phyloP scores from a whole-genome alignment of 441 rosid species.

The Adansonia grandidieri region DNA sequence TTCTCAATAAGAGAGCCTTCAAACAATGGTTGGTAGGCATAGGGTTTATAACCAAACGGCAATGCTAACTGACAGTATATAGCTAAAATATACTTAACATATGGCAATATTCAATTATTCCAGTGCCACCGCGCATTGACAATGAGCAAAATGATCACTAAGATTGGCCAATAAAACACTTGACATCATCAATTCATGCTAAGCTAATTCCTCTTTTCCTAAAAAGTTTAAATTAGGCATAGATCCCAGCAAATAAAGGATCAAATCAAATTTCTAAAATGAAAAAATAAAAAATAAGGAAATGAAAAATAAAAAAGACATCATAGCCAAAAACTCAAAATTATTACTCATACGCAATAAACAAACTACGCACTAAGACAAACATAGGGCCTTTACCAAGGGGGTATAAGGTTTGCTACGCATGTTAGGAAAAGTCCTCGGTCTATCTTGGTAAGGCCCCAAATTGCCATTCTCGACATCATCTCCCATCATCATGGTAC shows the following conservation, averaged over 20 bases:
- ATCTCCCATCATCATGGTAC: constrained; percentile 79
- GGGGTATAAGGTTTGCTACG: constrained; percentile 80
- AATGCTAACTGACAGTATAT: background rate
- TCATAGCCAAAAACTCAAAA: background rate
- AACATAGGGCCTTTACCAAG: constrained; percentile 46
- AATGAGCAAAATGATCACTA: background rate
- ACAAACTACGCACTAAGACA: background rate
- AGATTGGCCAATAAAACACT: background rate
- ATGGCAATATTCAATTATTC: constrained; percentile 4
- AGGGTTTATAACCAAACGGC: constrained; percentile 1
- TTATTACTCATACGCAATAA: background rate
- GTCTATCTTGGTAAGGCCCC: constrained; percentile 78
- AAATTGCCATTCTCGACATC: constrained; percentile 78
- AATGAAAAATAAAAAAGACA: background rate
- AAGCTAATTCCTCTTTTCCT: background rate
- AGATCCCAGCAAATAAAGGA: background rate
- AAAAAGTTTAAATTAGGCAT: background rate
- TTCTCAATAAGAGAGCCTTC: background rate
- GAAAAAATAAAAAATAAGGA: background rate
- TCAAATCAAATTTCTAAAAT: background rate
- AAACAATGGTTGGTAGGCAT: background rate
- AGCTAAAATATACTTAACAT: constrained; percentile 2
- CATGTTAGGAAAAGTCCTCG: constrained; percentile 91
- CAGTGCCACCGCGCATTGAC: background rate
- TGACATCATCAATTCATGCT: background rate